Conservation (phyloP, 345 rosid genomes). For the Brassica rapa region DNA sequence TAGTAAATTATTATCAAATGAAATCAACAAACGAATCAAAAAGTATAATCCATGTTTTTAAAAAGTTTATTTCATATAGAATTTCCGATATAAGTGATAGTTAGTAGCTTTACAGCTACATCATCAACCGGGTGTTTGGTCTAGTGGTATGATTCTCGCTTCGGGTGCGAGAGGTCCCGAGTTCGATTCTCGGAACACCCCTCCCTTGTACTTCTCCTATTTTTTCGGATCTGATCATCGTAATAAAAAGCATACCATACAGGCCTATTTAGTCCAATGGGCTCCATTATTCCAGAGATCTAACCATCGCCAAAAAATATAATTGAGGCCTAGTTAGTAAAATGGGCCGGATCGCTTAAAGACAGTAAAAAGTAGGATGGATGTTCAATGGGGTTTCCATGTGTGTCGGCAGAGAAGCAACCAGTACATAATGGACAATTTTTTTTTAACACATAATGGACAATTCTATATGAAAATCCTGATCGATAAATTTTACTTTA, state of each 20-base stretch:
- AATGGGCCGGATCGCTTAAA: background rate
- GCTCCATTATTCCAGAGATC: background rate
- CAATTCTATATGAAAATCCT: background rate
- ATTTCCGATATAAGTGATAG: too few species aligned
- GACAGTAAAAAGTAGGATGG: background rate
- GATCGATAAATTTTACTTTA: background rate
- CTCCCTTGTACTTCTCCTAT: background rate
- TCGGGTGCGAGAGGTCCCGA: constrained; percentile 97
- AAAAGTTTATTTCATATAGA: too few species aligned
- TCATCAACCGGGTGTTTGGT: constrained; percentile 64
- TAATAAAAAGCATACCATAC: background rate
- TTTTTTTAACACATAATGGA: background rate
- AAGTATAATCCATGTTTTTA: background rate
- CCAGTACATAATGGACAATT: background rate
- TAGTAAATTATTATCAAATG: too few species aligned
- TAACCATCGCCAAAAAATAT: background rate
- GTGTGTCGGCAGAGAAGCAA: constrained; percentile 9
- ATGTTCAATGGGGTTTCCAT: background rate
- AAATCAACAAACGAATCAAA: background rate
- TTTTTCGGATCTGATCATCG: background rate
- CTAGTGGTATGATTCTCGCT: constrained; percentile 99
- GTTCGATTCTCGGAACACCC: constrained; percentile 97
- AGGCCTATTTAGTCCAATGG: background rate
- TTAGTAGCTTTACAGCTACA: too few species aligned
- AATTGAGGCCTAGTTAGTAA: background rate